Conservation (phyloP, 2,329 filamentous ascomycete species). For the Pyrenophora graminea region DNA sequence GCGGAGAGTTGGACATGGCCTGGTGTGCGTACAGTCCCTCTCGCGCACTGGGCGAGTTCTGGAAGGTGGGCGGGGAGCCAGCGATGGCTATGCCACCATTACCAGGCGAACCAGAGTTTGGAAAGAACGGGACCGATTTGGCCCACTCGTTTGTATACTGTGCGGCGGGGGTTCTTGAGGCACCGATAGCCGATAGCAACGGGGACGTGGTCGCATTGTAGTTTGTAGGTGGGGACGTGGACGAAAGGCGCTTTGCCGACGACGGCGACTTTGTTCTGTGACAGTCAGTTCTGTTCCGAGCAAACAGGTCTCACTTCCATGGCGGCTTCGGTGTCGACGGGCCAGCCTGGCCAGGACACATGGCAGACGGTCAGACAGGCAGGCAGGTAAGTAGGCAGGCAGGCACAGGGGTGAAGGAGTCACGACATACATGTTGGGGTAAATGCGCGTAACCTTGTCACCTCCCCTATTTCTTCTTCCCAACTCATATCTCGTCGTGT, state of each 20-base stretch:
- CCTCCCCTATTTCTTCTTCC: conserved; percentile 48
- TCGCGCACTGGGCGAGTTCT: conserved; percentile 40
- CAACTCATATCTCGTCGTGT: conserved; percentile 48
- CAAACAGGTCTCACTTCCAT: conserved; percentile 2
- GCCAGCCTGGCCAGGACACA: not conserved
- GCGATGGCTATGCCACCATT: conserved; percentile 51
- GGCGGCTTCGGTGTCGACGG: not conserved
- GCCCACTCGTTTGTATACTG: conserved; percentile 54
- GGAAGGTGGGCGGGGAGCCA: conserved; percentile 50
- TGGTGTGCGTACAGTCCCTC: conserved; percentile 43
- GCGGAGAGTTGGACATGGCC: conserved; percentile 47
- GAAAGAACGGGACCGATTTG: conserved; percentile 50
- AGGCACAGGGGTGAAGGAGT: not conserved
- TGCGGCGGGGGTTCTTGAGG: conserved; percentile 42
- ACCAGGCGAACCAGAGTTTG: conserved; percentile 46
- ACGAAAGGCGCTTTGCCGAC: conserved; percentile 40
- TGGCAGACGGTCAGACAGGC: not conserved
- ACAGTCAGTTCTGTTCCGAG: conserved; percentile 13
- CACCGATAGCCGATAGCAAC: conserved; percentile 46
- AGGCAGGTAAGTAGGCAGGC: not conserved
- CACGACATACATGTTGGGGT: conserved; percentile 46
- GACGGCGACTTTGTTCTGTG: conserved; percentile 46
- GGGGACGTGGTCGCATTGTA: conserved; percentile 48
- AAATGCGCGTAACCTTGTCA: conserved; percentile 46
- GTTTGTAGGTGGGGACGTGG: conserved; percentile 37